phyloP scores from a whole-genome alignment of 768 basidiomycete species.

The Zangia roseola region DNA sequence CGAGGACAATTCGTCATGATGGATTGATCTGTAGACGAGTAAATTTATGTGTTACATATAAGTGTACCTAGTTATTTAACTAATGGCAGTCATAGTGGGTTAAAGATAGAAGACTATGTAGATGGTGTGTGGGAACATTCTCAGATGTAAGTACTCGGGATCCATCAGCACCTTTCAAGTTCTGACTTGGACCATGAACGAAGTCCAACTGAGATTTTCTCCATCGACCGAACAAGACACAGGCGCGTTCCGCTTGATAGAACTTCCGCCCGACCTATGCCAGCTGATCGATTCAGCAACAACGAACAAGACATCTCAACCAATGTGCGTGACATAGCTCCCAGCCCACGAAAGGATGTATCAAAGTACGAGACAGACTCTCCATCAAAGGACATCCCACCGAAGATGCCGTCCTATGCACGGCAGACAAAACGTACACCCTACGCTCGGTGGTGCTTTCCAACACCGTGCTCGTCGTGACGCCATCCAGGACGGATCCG shows the following conservation, averaged over 20 bases:
- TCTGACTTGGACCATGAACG: too few species aligned
- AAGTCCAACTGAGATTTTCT: constrained; percentile 51
- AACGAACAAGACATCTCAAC: constrained; percentile 31
- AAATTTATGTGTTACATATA: not conserved
- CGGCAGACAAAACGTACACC: constrained; percentile 72
- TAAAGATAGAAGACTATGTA: too few species aligned
- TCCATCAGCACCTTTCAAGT: too few species aligned
- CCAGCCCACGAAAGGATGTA: not conserved
- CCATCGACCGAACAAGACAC: constrained; percentile 44
- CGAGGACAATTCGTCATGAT: constrained; percentile 17
- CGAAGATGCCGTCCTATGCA: constrained; percentile 92
- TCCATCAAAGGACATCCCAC: constrained; percentile 76
- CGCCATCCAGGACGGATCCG: constrained; percentile 39
- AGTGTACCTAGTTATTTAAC: too few species aligned
- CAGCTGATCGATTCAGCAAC: constrained; percentile 56
- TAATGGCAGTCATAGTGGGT: too few species aligned
- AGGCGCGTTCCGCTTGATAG: constrained; percentile 65
- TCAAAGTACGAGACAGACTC: constrained; percentile 41
- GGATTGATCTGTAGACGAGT: too few species aligned
- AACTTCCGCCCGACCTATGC: constrained; percentile 70
- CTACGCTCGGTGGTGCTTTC: constrained; percentile 87
- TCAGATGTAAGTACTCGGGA: too few species aligned
- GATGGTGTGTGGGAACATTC: too few species aligned
- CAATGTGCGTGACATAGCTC: constrained; percentile 18
- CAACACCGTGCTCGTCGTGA: constrained; percentile 80